A percentile compares a stretch with the other conserved stretches of the same genome.
Conservation (phyloP, 148 eudicot species). For the Diospyros kaki region DNA sequence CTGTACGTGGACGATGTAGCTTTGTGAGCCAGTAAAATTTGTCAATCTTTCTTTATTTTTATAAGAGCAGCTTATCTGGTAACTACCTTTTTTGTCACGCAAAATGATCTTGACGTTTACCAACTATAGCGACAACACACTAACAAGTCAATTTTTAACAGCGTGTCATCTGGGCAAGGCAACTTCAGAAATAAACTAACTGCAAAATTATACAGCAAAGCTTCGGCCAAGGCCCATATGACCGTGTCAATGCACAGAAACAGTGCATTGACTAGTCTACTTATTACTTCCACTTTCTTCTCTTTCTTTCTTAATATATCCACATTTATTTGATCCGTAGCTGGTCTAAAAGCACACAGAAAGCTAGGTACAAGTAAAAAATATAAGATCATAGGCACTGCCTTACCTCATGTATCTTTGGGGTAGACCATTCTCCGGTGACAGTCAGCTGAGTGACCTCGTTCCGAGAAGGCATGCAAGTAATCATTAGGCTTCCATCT, state of each 20-base stretch:
- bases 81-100: background rate
- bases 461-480: constrained; percentile 78
- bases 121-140: background rate
- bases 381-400: background rate
- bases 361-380: background rate
- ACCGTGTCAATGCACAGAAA: background rate
- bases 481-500: constrained; percentile 82
- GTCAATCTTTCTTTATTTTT: no score
- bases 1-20: constrained; percentile 31
- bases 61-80: no score
- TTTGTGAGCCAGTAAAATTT: background rate
- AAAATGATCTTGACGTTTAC: background rate
- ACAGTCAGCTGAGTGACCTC: constrained; percentile 85
- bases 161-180: background rate
- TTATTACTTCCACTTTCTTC: background rate
- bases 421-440: constrained; percentile 89
- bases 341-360: background rate
- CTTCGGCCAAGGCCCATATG: background rate
- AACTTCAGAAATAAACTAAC: background rate
- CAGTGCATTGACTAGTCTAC: background rate
- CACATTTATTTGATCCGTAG: no score
- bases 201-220: no score
- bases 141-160: background rate
- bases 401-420: constrained; percentile 80
- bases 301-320: no score